Evolutionary conservation across 192 early-diverging fungal species (phyloP).

Genomic region (Coemansia sp.): DNA sequence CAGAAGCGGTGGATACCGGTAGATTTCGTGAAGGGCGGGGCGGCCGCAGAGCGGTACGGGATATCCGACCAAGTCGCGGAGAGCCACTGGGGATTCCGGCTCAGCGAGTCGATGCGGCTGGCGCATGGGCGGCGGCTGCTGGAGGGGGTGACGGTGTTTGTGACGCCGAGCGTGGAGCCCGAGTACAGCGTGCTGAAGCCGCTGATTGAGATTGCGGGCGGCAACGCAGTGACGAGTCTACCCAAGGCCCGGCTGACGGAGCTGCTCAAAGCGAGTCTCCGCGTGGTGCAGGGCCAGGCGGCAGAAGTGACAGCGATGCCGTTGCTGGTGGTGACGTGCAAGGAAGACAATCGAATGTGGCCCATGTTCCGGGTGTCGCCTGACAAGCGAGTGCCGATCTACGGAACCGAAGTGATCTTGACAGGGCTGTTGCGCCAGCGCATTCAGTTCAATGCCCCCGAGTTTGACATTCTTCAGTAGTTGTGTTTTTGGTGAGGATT

Average conservation of each 20-base stretch:
- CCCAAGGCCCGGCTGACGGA: conserved; percentile 11
- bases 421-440: conserved; percentile 41
- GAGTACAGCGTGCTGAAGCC: conserved; percentile 24
- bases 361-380: conserved; percentile 14
- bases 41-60: conserved; percentile 15
- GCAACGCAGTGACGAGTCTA: conserved; percentile 33
- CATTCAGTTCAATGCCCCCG: conserved; percentile 16
- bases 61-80: conserved; percentile 31
- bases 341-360: conserved; percentile 40
- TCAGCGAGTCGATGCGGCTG: conserved; percentile 29
- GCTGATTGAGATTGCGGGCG: conserved; percentile 43
- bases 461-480: conserved; percentile 11
- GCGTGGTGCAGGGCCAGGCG: conserved; percentile 1
- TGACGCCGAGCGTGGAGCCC: conserved; percentile 37
- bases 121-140: conserved; percentile 29
- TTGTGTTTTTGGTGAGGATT: background rate
- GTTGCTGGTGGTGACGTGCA: conserved; percentile 42
- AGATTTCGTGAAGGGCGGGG: conserved; percentile 7
- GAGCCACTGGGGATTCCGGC: conserved; percentile 25
- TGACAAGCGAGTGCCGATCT: conserved; percentile 21
- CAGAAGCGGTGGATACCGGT: conserved; percentile 35
- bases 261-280: conserved; percentile 25
- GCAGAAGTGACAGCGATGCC: conserved; percentile 22
- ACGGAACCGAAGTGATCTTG: conserved; percentile 32
- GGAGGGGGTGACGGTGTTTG: conserved; percentile 37